Conservation (phyloP, 352 stramenopile genomes). For the Globisporangium nodosum region DNA sequence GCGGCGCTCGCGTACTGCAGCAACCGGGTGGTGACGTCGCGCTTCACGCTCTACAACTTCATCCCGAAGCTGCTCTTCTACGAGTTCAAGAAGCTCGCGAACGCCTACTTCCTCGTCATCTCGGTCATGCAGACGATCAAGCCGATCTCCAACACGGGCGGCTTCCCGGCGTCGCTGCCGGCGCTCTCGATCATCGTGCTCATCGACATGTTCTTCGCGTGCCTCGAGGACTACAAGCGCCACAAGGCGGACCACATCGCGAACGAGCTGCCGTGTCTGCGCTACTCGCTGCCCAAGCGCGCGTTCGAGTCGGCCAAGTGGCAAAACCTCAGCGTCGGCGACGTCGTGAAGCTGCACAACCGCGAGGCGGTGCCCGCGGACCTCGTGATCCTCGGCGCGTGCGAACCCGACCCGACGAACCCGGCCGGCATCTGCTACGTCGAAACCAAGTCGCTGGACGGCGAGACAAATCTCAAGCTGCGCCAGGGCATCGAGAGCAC, state of each 20-base stretch:
- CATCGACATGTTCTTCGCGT: slow-evolving; percentile 91
- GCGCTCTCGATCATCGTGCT: slow-evolving; percentile 91
- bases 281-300: slow-evolving; percentile 27
- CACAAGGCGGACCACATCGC: slow-evolving; percentile 84
- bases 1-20: slow-evolving; percentile 47
- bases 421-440: slow-evolving; percentile 87
- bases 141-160: slow-evolving; percentile 89
- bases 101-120: slow-evolving; percentile 93
- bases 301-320: slow-evolving; percentile 69
- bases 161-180: slow-evolving; percentile 85
- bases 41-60: slow-evolving; percentile 90
- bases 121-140: slow-evolving; percentile 90
- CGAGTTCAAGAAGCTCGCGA: slow-evolving; percentile 89
- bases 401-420: slow-evolving; percentile 61
- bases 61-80: slow-evolving; percentile 89
- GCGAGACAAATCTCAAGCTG: slow-evolving; percentile 92
- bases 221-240: slow-evolving; percentile 88
- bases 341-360: slow-evolving; percentile 89
- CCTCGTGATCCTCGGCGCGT: slow-evolving; percentile 79
- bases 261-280: slow-evolving; percentile 68
- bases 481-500: slow-evolving; percentile 73
- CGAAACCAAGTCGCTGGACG: slow-evolving; percentile 91
- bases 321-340: slow-evolving; percentile 77
- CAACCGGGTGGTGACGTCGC: slow-evolving; percentile 87
- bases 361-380: slow-evolving; percentile 84